Evolutionary conservation across 805 yeast genomes (phyloP), one percentile per base, ranked within the genome.

Genomic region (Candida andamanensis): DNA sequence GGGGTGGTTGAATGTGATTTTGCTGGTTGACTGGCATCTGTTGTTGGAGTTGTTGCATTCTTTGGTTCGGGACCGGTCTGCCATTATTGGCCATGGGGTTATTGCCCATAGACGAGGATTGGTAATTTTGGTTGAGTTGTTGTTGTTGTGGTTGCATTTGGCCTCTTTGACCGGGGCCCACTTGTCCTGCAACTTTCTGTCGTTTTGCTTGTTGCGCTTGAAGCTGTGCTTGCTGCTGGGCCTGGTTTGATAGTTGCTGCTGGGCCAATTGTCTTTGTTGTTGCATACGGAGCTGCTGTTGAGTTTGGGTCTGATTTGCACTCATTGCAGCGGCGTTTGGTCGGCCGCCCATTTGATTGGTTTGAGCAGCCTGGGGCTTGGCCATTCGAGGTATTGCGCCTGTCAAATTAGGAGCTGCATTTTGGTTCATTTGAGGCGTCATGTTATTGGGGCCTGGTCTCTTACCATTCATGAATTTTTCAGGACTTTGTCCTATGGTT

Each of bases 61-160:
- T 31, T 15, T 30, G 39, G 22, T 33, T 39, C 10, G 42, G 30
- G 11, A 35, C 32, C 17, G 30, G 35, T 17, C 43, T 35, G 16
- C 41, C 43, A n/a, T n/a, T n/a, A n/a, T n/a, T n/a, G n/a, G n/a
- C n/a, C n/a, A n/a, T n/a, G n/a, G n/a, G n/a, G n/a, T n/a, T n/a
- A n/a, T n/a, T n/a, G n/a, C n/a, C n/a, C 49, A 47, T 45, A 2
- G 41, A 42, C 3, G 50, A 49, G 2, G 48, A 41, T 9, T 41
- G 41, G 26, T 39, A 33, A 32, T 32, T 37, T 7, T 46, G 37
- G 16, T 30, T 18, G 1, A 43, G 35, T 29, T 40, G 47, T 24
- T 15, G 10, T 19, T 23, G 13, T 28, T 36, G 42, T 19, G 45
- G 47, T 25, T 36, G 46, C 28, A 44, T 35, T 33, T 40, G 49